Conservation (phyloP, 805 yeast species). For the Saccharomycopsis malanga region DNA sequence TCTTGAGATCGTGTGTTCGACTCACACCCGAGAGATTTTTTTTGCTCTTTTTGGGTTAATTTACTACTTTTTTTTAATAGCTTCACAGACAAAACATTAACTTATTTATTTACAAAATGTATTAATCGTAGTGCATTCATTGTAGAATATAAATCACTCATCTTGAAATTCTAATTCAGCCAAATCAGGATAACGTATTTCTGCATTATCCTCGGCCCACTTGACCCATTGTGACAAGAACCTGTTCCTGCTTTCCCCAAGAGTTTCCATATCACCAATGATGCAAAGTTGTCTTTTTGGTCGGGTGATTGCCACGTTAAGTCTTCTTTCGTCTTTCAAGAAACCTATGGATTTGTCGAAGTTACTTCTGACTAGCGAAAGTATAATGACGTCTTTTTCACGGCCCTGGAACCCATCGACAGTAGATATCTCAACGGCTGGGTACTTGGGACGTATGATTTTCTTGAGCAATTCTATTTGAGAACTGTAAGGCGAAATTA, state of each 20-base stretch:
- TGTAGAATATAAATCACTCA: too few species aligned
- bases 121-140: too few species aligned
- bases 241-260: slow-evolving; percentile 33
- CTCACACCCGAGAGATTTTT: slow-evolving; percentile 11
- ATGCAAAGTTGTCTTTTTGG: slow-evolving; percentile 80
- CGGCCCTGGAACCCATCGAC: slow-evolving; percentile 97
- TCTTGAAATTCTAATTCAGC: not conserved
- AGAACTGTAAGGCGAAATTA: slow-evolving; percentile 86
- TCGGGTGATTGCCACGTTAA: slow-evolving; percentile 91
- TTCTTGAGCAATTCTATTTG: slow-evolving; percentile 63
- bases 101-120: too few species aligned
- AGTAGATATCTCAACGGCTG: slow-evolving; percentile 68
- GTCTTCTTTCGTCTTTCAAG: slow-evolving; percentile 65
- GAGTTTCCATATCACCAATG: slow-evolving; percentile 77
- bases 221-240: slow-evolving; percentile 60
- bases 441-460: slow-evolving; percentile 32
- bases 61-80: too few species aligned
- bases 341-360: slow-evolving; percentile 70
- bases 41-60: not conserved
- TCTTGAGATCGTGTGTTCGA: slow-evolving; percentile 69
- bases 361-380: slow-evolving; percentile 80
- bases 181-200: slow-evolving; percentile 57
- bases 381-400: slow-evolving; percentile 79
- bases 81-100: too few species aligned
- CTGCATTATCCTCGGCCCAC: slow-evolving; percentile 62